Base-by-base conservation (phyloP, 1,284 basidiomycete genomes). In the Inonotus hispidus region DNA sequence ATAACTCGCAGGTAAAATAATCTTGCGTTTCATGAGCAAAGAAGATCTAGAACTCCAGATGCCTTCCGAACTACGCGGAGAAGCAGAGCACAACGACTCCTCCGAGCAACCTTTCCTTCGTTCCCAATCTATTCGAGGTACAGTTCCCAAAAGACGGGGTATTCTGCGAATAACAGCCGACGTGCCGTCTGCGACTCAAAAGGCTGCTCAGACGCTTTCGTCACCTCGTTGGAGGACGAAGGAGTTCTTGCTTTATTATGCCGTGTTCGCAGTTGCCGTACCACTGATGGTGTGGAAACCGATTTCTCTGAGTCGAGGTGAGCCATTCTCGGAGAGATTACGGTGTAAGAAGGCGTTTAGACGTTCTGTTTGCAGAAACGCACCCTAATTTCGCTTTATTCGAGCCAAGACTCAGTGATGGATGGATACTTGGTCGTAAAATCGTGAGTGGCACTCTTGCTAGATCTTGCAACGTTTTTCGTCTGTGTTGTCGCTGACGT, bases 251-350 rank as follows among this genome's bases (percentile, higher is more conserved):
- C 69, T 90, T 56, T 98, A 98, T 75, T 85, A 80, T 63, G 64
- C 86, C 27, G 77, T 87, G 1, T 84, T 88, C 41, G 71, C 76
- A 14, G 56, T 90, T 23, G 85, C 82, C 13, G 74, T 98, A 10
- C 88, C 91, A 0, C 69, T 87, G 59, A 92, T 98, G 89, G 75
- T 84, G 3, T 93, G 86, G 81, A 80, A 92, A 64, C 93, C 94
- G 0, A 79, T 92, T 29, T 74, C 76, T n/a, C 71, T 97, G 59
- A 96, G 94, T 69, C 79, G 76, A 59, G 68, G 93, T 93, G 73
- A 74, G 29, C 3, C 21, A 11, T 58, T 29, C 6, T 35, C 3
- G 45, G 47, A 57, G 41, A 60, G 32, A 56, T 16, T 59, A 21
- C 39, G 52, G 56, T 13, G 25, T n/a, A 53, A 29, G 54, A 53